These are phyloP conservation scores for Claviceps sp. DNA, from an alignment of 2,329 filamentous ascomycete genomes.

Conservation along the genomic window DNA sequence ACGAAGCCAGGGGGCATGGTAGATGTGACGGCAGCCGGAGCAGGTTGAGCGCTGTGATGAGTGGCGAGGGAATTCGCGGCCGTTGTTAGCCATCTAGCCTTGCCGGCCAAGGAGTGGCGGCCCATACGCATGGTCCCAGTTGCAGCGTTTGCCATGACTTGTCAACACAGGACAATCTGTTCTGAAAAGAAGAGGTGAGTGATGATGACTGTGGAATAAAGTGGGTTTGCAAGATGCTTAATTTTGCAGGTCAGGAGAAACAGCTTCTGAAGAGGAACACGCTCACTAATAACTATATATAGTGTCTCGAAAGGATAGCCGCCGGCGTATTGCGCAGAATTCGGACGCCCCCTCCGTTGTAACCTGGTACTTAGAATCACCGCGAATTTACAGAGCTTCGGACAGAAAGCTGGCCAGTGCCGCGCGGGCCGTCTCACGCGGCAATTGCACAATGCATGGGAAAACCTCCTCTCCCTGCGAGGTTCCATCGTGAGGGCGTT, in stretches of 20 bases:
- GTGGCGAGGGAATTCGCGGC: not conserved
- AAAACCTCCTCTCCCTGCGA: not conserved
- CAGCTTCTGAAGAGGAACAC: not conserved
- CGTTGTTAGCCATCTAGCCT: not conserved
- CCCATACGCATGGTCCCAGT: not conserved
- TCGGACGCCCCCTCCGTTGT: not conserved
- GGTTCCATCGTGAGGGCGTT: not conserved
- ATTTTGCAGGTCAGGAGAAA: no score
- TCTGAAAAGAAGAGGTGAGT: not conserved
- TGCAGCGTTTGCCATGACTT: conserved; percentile 3
- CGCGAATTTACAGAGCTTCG: no score
- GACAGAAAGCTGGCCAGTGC: not conserved
- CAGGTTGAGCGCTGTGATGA: not conserved
- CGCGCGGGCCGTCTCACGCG: not conserved
- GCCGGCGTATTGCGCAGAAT: not conserved
- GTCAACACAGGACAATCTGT: not conserved
- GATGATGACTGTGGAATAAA: not conserved
- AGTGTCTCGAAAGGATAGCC: not conserved
- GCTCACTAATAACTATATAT: conserved; percentile 1
- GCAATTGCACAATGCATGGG: not conserved
- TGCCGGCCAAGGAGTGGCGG: not conserved
- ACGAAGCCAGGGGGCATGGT: conserved; percentile 16
- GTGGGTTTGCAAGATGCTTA: not conserved
- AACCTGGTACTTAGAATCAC: not conserved
- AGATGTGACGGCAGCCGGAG: not conserved